Percentiles rank a stretch among this genome's conserved stretches.
phyloP scores from a whole-genome alignment of 768 basidiomycete genomes.

The Suillus lakei region DNA sequence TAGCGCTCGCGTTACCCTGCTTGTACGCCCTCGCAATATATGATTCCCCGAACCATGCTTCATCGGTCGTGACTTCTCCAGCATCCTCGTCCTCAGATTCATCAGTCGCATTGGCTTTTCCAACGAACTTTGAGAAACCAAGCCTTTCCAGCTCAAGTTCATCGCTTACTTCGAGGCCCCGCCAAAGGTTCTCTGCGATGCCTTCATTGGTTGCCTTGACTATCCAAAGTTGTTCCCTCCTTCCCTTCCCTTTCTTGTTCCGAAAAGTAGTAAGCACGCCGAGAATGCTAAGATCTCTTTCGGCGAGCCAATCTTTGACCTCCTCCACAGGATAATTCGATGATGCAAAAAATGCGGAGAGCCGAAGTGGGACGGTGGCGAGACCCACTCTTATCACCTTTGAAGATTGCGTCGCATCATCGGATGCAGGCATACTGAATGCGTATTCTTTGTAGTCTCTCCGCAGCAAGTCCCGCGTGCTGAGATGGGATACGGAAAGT shows the following conservation, averaged over 20 bases:
- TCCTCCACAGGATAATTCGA: slow-evolving; percentile 16
- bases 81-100: slow-evolving; percentile 19
- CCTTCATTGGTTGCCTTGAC: slow-evolving; percentile 41
- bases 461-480: slow-evolving; percentile 77
- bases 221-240: slow-evolving; percentile 71
- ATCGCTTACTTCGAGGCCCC: slow-evolving; percentile 59
- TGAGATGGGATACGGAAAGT: slow-evolving; percentile 65
- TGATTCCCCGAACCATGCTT: slow-evolving; percentile 28
- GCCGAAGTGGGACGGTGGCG: slow-evolving; percentile 77
- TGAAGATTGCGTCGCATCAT: slow-evolving; percentile 28
- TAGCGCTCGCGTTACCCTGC: slow-evolving; percentile 66
- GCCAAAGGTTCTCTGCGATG: slow-evolving; percentile 51
- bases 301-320: slow-evolving; percentile 63
- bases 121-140: slow-evolving; percentile 22
- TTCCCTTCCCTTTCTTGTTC: slow-evolving; percentile 55
- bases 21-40: slow-evolving; percentile 56
- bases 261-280: slow-evolving; percentile 83
- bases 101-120: background rate
- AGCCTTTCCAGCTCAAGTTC: slow-evolving; percentile 56
- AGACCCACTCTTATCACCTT: slow-evolving; percentile 66
- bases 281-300: slow-evolving; percentile 65
- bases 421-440: slow-evolving; percentile 43
- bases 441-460: slow-evolving; percentile 96
- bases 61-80: slow-evolving; percentile 14
- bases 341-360: slow-evolving; percentile 49